Percentiles rank a stretch among this genome's conserved stretches.
Conservation (phyloP, 176 grass and related monocot species). For the Carex myosuroides region DNA sequence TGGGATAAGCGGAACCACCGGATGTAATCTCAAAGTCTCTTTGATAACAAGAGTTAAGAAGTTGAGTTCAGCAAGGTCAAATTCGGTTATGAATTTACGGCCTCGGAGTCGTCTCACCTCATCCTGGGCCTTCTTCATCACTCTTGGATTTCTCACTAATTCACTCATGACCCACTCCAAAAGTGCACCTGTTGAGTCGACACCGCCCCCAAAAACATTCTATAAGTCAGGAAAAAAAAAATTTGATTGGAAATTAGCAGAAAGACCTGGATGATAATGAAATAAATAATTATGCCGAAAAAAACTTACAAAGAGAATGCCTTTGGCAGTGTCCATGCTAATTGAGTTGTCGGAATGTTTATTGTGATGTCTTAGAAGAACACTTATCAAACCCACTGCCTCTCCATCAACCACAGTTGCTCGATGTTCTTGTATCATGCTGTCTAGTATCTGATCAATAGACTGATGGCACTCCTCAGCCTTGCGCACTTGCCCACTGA, state of each 20-base stretch:
- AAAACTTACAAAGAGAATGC: neutral
- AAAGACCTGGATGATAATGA: neutral
- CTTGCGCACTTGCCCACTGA: neutral
- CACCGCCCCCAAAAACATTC: neutral
- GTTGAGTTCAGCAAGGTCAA: neutral
- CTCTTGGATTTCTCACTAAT: constrained; percentile 12
- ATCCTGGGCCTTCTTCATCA: constrained; percentile 9
- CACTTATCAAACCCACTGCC: neutral
- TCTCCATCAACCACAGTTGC: neutral
- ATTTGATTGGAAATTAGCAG: neutral
- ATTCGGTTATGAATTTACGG: neutral
- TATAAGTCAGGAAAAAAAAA: neutral
- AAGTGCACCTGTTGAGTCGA: neutral
- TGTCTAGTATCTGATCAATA: neutral
- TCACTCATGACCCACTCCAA: too few species aligned
- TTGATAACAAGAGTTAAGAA: constrained; percentile 17
- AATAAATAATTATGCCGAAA: neutral
- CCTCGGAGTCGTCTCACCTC: constrained; percentile 8
- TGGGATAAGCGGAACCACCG: neutral
- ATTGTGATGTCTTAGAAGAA: constrained; percentile 13
- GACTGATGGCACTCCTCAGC: neutral
- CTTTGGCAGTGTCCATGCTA: neutral
- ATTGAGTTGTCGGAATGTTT: neutral
- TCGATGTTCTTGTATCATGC: constrained; percentile 2
- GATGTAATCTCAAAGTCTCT: constrained; percentile 23